Evolutionary conservation across 2,329 filamentous ascomycete species (phyloP).

Genomic region (Aspergillus ruber): DNA sequence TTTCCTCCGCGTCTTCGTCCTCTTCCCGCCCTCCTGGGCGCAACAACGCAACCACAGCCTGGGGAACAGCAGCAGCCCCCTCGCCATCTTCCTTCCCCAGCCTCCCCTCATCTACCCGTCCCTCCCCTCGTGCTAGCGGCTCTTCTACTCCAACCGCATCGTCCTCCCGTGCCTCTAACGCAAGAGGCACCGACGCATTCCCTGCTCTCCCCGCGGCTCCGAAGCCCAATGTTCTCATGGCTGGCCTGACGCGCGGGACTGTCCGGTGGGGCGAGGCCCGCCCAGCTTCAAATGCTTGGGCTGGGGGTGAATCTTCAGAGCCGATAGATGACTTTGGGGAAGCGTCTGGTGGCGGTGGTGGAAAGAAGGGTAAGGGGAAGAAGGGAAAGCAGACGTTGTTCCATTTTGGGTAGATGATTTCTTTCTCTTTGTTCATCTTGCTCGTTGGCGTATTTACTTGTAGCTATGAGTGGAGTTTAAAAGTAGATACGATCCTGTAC

Average conservation of each 20-base stretch:
- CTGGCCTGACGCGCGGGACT: conserved; percentile 41
- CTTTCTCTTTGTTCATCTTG: neutral
- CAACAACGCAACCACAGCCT: conserved; percentile 13
- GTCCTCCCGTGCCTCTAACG: conserved; percentile 16
- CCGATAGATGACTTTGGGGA: conserved; percentile 9
- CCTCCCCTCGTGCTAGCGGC: conserved; percentile 14
- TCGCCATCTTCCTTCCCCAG: conserved; percentile 15
- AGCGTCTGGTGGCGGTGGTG: conserved; percentile 16
- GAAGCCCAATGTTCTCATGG: conserved; percentile 55
- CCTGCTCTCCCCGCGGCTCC: conserved; percentile 74
- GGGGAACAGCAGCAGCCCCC: conserved; percentile 15
- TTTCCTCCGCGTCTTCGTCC: conserved; percentile 20
- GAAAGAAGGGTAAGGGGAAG: conserved; percentile 33
- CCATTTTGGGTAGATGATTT: conserved; percentile 27
- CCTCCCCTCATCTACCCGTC: conserved; percentile 19
- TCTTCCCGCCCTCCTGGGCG: conserved; percentile 4
- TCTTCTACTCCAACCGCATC: conserved; percentile 10
- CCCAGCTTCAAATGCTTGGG: conserved; percentile 34
- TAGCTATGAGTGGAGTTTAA: neutral
- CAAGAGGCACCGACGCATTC: conserved; percentile 56
- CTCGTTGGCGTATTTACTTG: neutral
- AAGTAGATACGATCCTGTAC: neutral
- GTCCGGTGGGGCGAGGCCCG: conserved; percentile 41
- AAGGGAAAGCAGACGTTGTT: conserved; percentile 38
- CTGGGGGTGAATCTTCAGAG: conserved; percentile 14